Base-by-base conservation (phyloP, 148 eudicot species). In the Vaccinium vitisidaea region DNA sequence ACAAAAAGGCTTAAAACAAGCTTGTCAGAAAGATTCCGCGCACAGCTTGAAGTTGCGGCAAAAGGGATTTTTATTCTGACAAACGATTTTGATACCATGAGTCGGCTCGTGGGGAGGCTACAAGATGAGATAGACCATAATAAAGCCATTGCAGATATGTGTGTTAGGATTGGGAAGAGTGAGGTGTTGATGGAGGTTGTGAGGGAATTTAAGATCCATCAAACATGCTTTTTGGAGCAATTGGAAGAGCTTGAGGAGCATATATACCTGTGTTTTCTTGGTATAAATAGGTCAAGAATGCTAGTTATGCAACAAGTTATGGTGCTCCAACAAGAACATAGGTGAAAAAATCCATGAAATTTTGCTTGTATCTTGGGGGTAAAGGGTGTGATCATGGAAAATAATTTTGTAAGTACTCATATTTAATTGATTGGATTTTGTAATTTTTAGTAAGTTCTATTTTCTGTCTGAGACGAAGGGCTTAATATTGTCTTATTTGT, bases 221-320 rank as follows among this genome's bases (percentile, higher is more conserved):
- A 92, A 19, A 63, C 67, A 30, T 80, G 89, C 58, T 92, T 96
- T 63, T 25, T 88, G 84, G 93, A 96, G 83, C 94, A 96, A 58
- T 73, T 94, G 46, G 90, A 94, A 49, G 99, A 94, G 87, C 94
- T 96, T 77, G 97, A 96, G 87, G 91, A 92, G 82, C 94, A 91
- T 80, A 86, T 93, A 18, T 92, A 92, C 86, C 84, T 96, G 89
- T 92, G 98, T 86, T 89, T 94, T 54, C 91, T 94, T 43, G 90
- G 89, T 6, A 92, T 96, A 79, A 96, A 92, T 84, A 90, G 93
- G 81, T 92, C 99, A 76, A 92, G 97, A 84, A 92, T 83, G 86
- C 86, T 93, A 27, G 91, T 94, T 58, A 74, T 91, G 30, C 84
- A 89, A 80, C 90, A 89, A 83, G 58, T 87, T 36, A 65, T 53